Evolutionary conservation across 495 filamentous ascomycete genomes (phyloP).

Genomic region (Penicillium samsonianum): DNA sequence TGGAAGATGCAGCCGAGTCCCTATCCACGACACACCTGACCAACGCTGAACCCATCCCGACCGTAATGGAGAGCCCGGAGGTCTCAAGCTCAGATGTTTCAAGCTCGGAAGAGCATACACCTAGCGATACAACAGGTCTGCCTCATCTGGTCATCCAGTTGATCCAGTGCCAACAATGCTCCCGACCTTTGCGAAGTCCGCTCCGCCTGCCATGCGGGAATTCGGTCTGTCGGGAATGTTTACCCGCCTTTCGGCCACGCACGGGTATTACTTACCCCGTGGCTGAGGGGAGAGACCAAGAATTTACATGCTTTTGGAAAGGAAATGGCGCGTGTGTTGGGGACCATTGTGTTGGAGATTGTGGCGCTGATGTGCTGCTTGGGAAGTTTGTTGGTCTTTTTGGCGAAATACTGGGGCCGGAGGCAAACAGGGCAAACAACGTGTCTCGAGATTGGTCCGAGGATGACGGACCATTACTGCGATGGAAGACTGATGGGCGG

Average conservation of each 20-base stretch:
- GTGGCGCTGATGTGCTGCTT: slow-evolving; percentile 72
- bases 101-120: slow-evolving; percentile 38
- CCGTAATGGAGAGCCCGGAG: slow-evolving; percentile 14
- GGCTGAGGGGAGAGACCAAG: slow-evolving; percentile 60
- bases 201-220: slow-evolving; percentile 83
- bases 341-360: slow-evolving; percentile 77
- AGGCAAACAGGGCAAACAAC: slow-evolving; percentile 7
- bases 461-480: slow-evolving; percentile 42
- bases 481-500: slow-evolving; percentile 39
- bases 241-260: slow-evolving; percentile 63
- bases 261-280: slow-evolving; percentile 74
- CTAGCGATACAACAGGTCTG: slow-evolving; percentile 47
- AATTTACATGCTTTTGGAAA: slow-evolving; percentile 70
- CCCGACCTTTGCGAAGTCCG: slow-evolving; percentile 64
- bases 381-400: slow-evolving; percentile 61
- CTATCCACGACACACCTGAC: slow-evolving; percentile 8
- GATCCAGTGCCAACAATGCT: slow-evolving; percentile 76
- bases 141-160: slow-evolving; percentile 60
- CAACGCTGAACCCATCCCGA: slow-evolving; percentile 11
- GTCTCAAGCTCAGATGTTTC: slow-evolving; percentile 16
- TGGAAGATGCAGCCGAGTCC: slow-evolving; percentile 32
- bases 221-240: slow-evolving; percentile 71
- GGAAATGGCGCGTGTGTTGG: slow-evolving; percentile 51
- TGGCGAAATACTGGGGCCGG: slow-evolving; percentile 43
- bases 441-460: slow-evolving; percentile 31